A percentile compares a stretch with the other conserved stretches of the same genome.
Evolutionary conservation across 2,329 filamentous ascomycete species (phyloP).

Genomic region (Diplodia seriata): DNA sequence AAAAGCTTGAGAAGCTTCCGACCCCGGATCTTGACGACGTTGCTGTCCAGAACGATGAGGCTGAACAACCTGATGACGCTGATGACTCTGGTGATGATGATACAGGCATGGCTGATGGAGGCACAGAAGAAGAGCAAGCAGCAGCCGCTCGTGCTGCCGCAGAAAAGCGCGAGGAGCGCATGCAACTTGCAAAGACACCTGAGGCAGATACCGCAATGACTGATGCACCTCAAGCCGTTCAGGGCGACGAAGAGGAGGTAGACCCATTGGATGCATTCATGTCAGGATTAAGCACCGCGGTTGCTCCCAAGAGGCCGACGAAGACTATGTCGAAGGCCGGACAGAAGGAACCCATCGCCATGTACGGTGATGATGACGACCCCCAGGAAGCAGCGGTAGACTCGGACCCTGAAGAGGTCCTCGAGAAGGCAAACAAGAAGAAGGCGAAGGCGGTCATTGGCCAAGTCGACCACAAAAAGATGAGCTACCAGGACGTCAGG

Average conservation of each 20-base stretch:
- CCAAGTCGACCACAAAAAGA: constrained; percentile 81
- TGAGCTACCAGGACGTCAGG: constrained; percentile 83
- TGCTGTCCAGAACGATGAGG: constrained; percentile 60
- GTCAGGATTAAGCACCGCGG: constrained; percentile 68
- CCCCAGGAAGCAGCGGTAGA: constrained; percentile 66
- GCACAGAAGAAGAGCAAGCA: constrained; percentile 85
- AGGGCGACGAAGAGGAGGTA: constrained; percentile 69
- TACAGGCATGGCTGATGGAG: constrained; percentile 76
- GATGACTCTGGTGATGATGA: constrained; percentile 76
- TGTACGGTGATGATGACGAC: constrained; percentile 87
- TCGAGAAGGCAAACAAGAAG: constrained; percentile 67
- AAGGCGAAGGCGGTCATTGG: constrained; percentile 97
- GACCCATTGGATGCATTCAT: constrained; percentile 98
- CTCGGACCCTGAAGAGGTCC: constrained; percentile 60
- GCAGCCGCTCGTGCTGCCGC: constrained; percentile 81
- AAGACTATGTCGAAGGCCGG: constrained; percentile 51
- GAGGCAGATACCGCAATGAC: constrained; percentile 54
- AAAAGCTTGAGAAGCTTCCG: constrained; percentile 90
- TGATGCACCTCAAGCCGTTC: constrained; percentile 45
- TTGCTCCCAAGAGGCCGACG: constrained; percentile 47
- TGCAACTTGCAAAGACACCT: constrained; percentile 34
- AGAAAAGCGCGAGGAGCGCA: constrained; percentile 77
- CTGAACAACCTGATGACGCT: constrained; percentile 47
- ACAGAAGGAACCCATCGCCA: constrained; percentile 74
- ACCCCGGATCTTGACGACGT: constrained; percentile 54